These are phyloP conservation scores for Thalassiosira profunda DNA, from an alignment of 108 stramenopile species.

Conservation along the genomic window DNA sequence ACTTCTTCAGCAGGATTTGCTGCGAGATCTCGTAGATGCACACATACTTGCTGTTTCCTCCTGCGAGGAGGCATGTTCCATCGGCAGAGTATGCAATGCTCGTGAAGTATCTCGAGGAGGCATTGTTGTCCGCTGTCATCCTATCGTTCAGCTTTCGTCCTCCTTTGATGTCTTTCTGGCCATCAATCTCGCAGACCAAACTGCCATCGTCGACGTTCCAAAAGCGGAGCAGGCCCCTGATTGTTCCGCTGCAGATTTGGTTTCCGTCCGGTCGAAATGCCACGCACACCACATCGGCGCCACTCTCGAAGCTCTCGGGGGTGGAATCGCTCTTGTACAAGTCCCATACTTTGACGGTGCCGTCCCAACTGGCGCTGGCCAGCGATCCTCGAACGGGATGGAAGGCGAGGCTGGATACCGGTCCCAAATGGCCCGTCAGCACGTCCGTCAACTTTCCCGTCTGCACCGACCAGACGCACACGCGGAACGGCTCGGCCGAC, in stretches of 20 bases:
- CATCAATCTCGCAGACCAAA: conserved; percentile 89
- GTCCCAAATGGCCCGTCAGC: conserved; percentile 95
- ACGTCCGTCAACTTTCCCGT: conserved; percentile 95
- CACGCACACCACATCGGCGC: conserved; percentile 95
- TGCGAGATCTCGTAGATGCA: conserved; percentile 97
- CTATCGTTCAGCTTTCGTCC: conserved; percentile 90
- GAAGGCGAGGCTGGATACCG: conserved; percentile 85
- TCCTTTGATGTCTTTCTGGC: conserved; percentile 88
- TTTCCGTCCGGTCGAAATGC: conserved; percentile 97
- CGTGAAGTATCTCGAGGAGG: conserved; percentile 94
- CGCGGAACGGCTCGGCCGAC: conserved; percentile 89
- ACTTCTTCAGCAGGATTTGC: conserved; percentile 97
- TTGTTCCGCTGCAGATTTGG: conserved; percentile 92
- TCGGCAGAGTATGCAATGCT: conserved; percentile 97
- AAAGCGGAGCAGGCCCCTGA: conserved; percentile 91
- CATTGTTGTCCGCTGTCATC: conserved; percentile 91
- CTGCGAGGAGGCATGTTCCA: conserved; percentile 95
- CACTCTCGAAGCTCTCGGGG: conserved; percentile 93
- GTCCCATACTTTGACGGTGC: conserved; percentile 98
- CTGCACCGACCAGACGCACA: conserved; percentile 97
- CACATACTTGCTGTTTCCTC: conserved; percentile 97
- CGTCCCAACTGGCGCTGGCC: conserved; percentile 98
- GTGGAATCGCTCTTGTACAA: conserved; percentile 88
- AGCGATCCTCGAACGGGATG: conserved; percentile 81
- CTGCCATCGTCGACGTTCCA: conserved; percentile 94